Evolutionary conservation across 1,284 basidiomycete genomes (phyloP), one percentile per base, ranked within the genome.

Genomic region (Tremellales sp.): DNA sequence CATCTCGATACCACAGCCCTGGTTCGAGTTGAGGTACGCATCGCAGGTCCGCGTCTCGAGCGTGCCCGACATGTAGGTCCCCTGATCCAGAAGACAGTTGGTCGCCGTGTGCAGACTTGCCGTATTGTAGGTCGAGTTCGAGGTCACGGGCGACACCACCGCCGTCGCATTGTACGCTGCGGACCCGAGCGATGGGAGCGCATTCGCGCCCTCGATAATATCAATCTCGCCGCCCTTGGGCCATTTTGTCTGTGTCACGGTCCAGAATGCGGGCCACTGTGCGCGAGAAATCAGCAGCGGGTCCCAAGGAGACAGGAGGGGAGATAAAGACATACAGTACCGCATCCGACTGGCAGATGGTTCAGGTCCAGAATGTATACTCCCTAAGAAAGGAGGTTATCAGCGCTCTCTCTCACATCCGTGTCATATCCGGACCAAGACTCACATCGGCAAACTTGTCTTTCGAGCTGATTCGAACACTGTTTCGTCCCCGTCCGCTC

Each of bases 161-260:
- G 51, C 56, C 12, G 59, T 65, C 5, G 56, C 51, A 32, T 58
- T 59, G 47, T 50, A 71, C 31, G 60, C 60, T 19, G 50, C 27
- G 4, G 60, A 58, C 40, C 57, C 42, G 7, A 34, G 38, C 10
- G 50, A 38, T 3, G 68, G 68, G 12, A 63, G 55, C 24, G 62
- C 80, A 62, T 87, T 81, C 45, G 85, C 80, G 35, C 80, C 86
- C 72, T 92, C 90, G 22, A 90, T 75, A 50, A 90, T 88, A 70
- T 92, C 89, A 36, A 92, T 89, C 73, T 92, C 87, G 33, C 87
- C 87, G 1, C 75, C 75, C 3, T 60, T 59, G 4, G 87, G 87
- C 87, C 87, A 91, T 49, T 80, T 79, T 26, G 61, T 55, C 39
- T 74, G 53, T 36, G 78, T 81, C 27, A 79, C 57, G 24, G 81